Evolutionary conservation across 495 filamentous ascomycete genomes (phyloP), one percentile per base, ranked within the genome.

Genomic region (Aspergillus panamensis): DNA sequence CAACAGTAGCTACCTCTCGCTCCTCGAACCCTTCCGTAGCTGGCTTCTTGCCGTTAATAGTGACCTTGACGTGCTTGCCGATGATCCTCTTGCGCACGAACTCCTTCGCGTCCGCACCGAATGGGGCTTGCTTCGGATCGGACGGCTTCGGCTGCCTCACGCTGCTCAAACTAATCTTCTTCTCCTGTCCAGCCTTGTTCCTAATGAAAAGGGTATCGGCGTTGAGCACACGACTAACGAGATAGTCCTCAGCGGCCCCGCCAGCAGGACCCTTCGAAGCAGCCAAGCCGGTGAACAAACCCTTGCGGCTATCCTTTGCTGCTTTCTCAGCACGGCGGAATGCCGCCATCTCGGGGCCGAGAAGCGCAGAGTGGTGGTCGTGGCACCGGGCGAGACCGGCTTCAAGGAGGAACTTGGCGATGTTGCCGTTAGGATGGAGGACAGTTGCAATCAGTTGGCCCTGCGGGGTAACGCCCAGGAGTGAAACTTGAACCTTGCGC

Each of bases 1-100:
- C 83, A 39, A 99, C 81, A 3, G 94, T 97, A 50, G 89, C 92
- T 51, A 97, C 92, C 51, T 99, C 95, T 21, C 91, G 87, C 69
- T 92, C 94, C 67, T 97, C 93, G 62, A 88, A 99, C 6, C 88
- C 93, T 57, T 96, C 94, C 6, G 75, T 90, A 10, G 92, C 91
- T 48, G 94, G 84, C 70, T 92, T 89, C 70, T 92, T 92, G 56
- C 95, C 95, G 71, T 97, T 91, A 52, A 94, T 84, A 17, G 81
- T 86, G 31, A 96, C 80, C 69, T 85, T 86, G 43, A 97, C 91
- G 64, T 96, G 89, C 75, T 99, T 99, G 35, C 91, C 95, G 65
- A 99, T 97, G 6, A 97, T 72, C 66, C 85, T 89, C 80, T 96
- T 97, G 35, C 95, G 84, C 60, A 97, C 73, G 67, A 89, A 97